Percentiles rank a stretch among this genome's conserved stretches.
phyloP scores from a whole-genome alignment of 495 filamentous ascomycete species.

The Xylaria curta region DNA sequence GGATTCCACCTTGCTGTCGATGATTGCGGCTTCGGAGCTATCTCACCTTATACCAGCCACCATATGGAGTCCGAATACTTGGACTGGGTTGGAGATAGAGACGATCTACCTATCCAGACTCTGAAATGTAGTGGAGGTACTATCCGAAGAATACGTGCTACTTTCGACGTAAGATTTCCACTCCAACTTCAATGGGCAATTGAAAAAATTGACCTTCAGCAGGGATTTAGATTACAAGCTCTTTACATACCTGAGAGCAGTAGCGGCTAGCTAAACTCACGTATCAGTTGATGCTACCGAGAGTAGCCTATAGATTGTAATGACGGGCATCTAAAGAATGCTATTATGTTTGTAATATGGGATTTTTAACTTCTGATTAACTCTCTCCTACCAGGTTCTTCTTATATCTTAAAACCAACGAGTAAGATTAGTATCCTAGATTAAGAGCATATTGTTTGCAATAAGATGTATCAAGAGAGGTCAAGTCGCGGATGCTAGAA shows the following conservation, averaged over 20 bases:
- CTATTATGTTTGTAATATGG: neutral
- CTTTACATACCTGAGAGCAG: constrained; percentile 10
- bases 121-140: constrained; percentile 3
- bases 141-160: constrained; percentile 14
- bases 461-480: neutral
- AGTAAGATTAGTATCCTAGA: neutral
- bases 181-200: too few species aligned
- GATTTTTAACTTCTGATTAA: neutral
- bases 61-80: constrained; percentile 20
- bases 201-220: neutral
- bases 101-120: neutral
- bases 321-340: neutral
- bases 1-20: constrained; percentile 25
- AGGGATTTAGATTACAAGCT: constrained; percentile 23
- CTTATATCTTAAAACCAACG: neutral
- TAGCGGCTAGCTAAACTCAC: neutral
- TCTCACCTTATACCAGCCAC: constrained; percentile 18
- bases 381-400: neutral
- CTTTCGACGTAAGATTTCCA: constrained; percentile 19
- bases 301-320: neutral
- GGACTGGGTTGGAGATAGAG: constrained; percentile 22
- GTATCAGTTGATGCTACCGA: neutral
- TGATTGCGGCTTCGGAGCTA: constrained; percentile 18
- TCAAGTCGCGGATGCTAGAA: neutral
- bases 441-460: neutral